phyloP scores from a whole-genome alignment of 257 asterid genomes.

The Primulina eburnea region DNA sequence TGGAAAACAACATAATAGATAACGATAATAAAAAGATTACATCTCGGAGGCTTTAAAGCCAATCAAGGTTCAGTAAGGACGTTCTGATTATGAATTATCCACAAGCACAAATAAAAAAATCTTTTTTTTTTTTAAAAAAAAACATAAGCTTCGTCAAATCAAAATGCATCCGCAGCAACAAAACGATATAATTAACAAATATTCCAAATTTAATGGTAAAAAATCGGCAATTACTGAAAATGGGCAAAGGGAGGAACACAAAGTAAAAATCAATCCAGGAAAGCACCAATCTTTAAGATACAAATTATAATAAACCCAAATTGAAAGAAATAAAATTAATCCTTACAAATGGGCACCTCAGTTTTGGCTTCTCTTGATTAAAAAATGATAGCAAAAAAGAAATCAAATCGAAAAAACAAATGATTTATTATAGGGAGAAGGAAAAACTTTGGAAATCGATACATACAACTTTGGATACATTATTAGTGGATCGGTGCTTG shows the following conservation, averaged over 20 bases:
- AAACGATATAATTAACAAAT: conserved; percentile 4
- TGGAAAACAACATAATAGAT: neutral
- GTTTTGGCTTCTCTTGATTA: conserved; percentile 2
- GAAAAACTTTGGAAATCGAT: conserved; percentile 1
- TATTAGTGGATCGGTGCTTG: conserved; percentile 42
- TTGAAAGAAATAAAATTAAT: neutral
- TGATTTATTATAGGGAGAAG: no score
- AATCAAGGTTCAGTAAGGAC: neutral
- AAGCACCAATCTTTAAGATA: conserved; percentile 1
- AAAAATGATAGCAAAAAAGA: neutral
- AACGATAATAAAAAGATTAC: neutral
- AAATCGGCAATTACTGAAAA: neutral
- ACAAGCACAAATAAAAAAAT: neutral
- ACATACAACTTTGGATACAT: conserved; percentile 32
- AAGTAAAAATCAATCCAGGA: neutral
- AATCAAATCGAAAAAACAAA: conserved; percentile 1
- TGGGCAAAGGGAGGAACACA: neutral
- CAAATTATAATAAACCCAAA: conserved; percentile 7
- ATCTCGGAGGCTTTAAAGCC: neutral
- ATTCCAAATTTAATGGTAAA: neutral
- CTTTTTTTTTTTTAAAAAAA: neutral
- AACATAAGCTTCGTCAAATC: neutral
- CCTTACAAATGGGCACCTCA: conserved; percentile 24
- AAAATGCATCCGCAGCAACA: conserved; percentile 12
- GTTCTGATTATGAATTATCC: neutral